A percentile compares a stretch with the other conserved stretches of the same genome.
phyloP scores from a whole-genome alignment of 352 stramenopile species.

The Phytopythium delawarense region DNA sequence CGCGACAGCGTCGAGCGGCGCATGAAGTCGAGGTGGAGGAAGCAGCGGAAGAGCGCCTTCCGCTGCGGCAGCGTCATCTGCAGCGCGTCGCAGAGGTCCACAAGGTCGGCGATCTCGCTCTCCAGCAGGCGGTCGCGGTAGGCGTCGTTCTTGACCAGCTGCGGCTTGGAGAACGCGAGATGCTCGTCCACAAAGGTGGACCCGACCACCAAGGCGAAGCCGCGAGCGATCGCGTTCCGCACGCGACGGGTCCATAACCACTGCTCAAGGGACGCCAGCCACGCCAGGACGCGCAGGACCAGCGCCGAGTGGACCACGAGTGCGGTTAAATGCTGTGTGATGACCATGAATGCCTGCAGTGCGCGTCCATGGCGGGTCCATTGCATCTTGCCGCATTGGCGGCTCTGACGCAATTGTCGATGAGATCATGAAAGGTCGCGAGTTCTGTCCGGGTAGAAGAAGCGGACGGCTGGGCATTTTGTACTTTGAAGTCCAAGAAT shows the following conservation, averaged over 20 bases:
- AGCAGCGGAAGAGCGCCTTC: constrained; percentile 60
- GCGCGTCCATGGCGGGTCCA: not conserved
- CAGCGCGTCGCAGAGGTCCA: constrained; percentile 49
- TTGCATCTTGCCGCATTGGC: not conserved
- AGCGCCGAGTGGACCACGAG: constrained; percentile 8
- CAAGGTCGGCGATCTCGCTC: constrained; percentile 54
- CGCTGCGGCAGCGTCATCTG: constrained; percentile 43
- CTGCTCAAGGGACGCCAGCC: constrained; percentile 5
- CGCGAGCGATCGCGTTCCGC: constrained; percentile 17
- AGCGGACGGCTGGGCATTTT: no score
- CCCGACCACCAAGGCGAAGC: constrained; percentile 35
- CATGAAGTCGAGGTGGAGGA: constrained; percentile 57
- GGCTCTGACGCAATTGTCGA: no score
- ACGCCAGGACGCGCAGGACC: constrained; percentile 3
- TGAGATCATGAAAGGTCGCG: not conserved
- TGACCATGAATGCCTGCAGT: not conserved
- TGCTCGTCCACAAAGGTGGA: constrained; percentile 41
- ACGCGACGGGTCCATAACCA: constrained; percentile 18
- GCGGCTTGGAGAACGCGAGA: constrained; percentile 33
- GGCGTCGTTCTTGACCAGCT: constrained; percentile 52
- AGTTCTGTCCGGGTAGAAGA: not conserved
- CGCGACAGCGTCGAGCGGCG: constrained; percentile 45
- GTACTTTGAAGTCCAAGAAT: no score
- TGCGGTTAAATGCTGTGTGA: not conserved
- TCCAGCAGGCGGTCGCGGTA: constrained; percentile 62